Base-by-base conservation (phyloP, 2,329 filamentous ascomycete genomes). In the Escovopsis sp. region DNA sequence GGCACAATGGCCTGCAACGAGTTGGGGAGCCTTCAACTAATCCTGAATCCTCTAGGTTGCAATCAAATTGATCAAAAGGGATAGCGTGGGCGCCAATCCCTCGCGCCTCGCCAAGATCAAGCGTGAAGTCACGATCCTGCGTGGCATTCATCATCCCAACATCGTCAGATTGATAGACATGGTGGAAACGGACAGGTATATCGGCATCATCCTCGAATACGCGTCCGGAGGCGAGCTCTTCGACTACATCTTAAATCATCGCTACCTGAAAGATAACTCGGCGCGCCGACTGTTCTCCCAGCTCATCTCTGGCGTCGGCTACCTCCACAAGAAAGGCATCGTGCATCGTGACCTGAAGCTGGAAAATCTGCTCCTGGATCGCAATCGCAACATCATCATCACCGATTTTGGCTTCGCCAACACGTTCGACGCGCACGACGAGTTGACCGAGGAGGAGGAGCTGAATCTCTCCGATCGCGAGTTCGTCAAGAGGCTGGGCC, bases 401-500 rank as follows among this genome's bases (percentile, higher is more conserved):
- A 98, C 91, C 12, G 91, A 98, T 64, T 98, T 98, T 63, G 91
- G 91, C 15, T 98, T 98, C 59, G 91, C 91, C 52, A 98, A 98
- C 63, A 96, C 88, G 0, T 98, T 98, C 57, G 84, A 95, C 56
- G 77, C 91, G 0, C 66, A 70, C 33, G 91, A 98, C 56, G 87
- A 95, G 59, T 72, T 98, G 34, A 77, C 76, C 4, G 86, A 94
- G 46, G 88, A 95, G 45, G 83, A 95, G 50, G 91, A 96, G 62
- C 76, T 86, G 54, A 85, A 87, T 49, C 67, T 98, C 19, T 75
- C 77, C 26, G 89, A 94, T 57, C 83, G 85, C 50, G 88, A 95
- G 15, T 91, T 81, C 56, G 82, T 96, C 47, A 89, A 89, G 66
- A 73, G 80, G 41, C 73, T 83, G 66, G 84, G 85, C n/a, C 69